Evolutionary conservation across 306 rosid species (phyloP).

Genomic region (Citrullus colocynthis): DNA sequence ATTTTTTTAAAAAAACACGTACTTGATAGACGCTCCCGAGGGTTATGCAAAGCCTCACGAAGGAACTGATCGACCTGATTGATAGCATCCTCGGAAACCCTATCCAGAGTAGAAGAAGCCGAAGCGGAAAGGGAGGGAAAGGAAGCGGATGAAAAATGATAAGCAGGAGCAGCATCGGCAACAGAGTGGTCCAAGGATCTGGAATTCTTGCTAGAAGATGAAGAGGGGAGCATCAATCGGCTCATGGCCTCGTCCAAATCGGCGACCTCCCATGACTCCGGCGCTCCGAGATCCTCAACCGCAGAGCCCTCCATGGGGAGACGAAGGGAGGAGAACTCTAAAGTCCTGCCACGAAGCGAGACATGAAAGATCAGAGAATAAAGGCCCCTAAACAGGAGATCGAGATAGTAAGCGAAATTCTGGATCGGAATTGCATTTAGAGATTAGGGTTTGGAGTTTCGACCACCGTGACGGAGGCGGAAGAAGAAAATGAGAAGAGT

Average conservation of each 20-base stretch:
- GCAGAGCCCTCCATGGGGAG: conserved; percentile 80
- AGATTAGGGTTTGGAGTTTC: conserved; percentile 4
- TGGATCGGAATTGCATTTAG: conserved; percentile 12
- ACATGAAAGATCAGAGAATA: background rate
- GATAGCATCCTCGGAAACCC: conserved; percentile 35
- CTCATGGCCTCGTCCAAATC: conserved; percentile 74
- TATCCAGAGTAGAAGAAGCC: conserved; percentile 15
- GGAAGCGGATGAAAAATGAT: conserved; percentile 3
- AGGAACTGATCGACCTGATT: conserved; percentile 84
- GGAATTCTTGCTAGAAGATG: conserved; percentile 33
- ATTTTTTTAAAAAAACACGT: conserved; percentile 19
- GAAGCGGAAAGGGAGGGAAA: conserved; percentile 17
- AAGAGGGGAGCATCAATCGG: conserved; percentile 56
- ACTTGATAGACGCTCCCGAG: conserved; percentile 90
- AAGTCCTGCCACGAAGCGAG: background rate
- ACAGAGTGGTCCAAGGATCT: conserved; percentile 9
- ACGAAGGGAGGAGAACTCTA: background rate
- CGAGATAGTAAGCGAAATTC: conserved; percentile 7
- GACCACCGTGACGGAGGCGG: background rate
- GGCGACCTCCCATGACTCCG: conserved; percentile 92
- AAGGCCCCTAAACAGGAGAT: conserved; percentile 7
- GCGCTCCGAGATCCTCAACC: conserved; percentile 84
- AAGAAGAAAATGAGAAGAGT: conserved; percentile 1
- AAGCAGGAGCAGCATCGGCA: conserved; percentile 1
- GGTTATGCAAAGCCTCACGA: conserved; percentile 91